Conservation (phyloP, 495 filamentous ascomycete species). For the Glarea lozoyensis region DNA sequence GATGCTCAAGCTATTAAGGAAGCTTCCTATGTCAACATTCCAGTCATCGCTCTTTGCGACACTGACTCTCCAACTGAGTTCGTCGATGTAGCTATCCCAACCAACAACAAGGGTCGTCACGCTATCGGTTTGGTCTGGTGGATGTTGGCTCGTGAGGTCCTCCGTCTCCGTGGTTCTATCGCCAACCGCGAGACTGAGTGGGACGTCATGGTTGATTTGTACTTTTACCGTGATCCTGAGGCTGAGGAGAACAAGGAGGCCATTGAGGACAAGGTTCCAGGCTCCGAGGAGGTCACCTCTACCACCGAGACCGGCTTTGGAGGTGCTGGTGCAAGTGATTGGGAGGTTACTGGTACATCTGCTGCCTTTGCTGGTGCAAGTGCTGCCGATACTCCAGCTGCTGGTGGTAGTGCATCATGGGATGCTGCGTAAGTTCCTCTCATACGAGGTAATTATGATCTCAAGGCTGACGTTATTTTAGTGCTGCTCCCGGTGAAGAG, state of each 20-base stretch:
- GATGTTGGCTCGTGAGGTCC: conserved; percentile 98
- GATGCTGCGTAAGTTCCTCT: conserved; percentile 50
- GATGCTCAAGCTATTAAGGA: conserved; percentile 99
- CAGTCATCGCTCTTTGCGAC: conserved; percentile 97
- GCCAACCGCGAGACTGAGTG: conserved; percentile 89
- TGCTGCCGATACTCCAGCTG: conserved; percentile 50
- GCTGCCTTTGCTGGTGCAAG: conserved; percentile 46
- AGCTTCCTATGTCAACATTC: conserved; percentile 99
- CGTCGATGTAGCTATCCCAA: conserved; percentile 98
- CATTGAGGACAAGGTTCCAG: conserved; percentile 39
- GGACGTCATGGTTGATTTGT: conserved; percentile 98
- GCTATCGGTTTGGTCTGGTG: conserved; percentile 98
- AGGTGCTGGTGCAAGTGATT: conserved; percentile 44
- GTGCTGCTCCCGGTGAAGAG: conserved; percentile 36
- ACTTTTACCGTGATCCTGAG: conserved; percentile 99
- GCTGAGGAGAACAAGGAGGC: conserved; percentile 91
- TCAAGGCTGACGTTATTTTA: neutral
- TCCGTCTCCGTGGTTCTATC: conserved; percentile 93
- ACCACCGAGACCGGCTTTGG: conserved; percentile 76
- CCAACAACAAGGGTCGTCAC: conserved; percentile 99
- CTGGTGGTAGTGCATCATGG: conserved; percentile 59
- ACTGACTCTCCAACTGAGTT: conserved; percentile 99
- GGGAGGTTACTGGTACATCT: conserved; percentile 53
- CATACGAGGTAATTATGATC: neutral
- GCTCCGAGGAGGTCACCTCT: conserved; percentile 69